Evolutionary conservation across 2,329 filamentous ascomycete species (phyloP).

Genomic region (Trematosphaeria pertusa): DNA sequence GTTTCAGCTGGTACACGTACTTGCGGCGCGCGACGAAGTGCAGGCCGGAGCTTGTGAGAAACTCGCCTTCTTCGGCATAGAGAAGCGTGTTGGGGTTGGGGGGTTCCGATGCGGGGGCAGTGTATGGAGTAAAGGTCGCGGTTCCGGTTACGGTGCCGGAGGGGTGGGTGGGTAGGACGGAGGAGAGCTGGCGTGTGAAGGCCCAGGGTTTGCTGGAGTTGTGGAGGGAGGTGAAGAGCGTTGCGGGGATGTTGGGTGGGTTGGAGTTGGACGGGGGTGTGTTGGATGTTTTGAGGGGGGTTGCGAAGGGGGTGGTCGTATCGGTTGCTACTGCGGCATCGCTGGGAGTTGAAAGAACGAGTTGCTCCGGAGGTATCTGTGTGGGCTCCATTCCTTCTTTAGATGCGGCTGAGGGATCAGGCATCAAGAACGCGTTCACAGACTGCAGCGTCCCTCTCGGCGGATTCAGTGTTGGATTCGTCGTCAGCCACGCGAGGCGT

Average conservation of each 20-base stretch:
- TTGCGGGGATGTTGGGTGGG: background rate
- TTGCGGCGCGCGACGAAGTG: constrained; percentile 67
- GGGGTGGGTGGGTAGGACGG: constrained; percentile 65
- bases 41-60: constrained; percentile 62
- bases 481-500: constrained; percentile 81
- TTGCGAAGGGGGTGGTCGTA: background rate
- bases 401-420: constrained; percentile 16
- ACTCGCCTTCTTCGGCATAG: constrained; percentile 71
- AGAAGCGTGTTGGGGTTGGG: constrained; percentile 61
- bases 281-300: background rate
- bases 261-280: background rate
- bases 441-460: constrained; percentile 86
- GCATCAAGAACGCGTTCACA: constrained; percentile 88
- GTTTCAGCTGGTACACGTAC: constrained; percentile 74
- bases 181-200: constrained; percentile 64
- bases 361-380: background rate
- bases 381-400: too few species aligned
- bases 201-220: constrained; percentile 59
- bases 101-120: too few species aligned
- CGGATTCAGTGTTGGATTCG: constrained; percentile 80
- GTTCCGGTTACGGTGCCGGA: constrained; percentile 71
- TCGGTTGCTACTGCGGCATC: background rate
- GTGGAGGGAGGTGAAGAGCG: constrained; percentile 24
- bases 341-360: background rate
- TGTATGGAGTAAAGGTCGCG: constrained; percentile 65